Evolutionary conservation across 441 rosid genomes (phyloP).

Genomic region (Populus hybrid): DNA sequence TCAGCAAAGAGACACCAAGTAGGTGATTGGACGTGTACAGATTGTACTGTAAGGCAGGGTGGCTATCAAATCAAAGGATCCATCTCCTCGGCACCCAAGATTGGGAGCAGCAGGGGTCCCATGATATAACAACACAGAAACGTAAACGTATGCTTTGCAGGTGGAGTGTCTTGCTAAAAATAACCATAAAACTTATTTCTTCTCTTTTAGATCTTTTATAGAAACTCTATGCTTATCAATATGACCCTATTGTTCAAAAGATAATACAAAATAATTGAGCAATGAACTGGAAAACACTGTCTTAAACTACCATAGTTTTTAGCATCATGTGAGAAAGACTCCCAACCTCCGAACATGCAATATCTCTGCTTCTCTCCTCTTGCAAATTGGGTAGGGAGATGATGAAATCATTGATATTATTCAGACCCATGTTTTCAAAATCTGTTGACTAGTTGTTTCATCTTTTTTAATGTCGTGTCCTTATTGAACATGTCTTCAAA

Average conservation of each 20-base stretch:
- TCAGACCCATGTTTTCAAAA: background rate
- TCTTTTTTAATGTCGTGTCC: background rate
- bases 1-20: background rate
- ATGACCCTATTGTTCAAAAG: background rate
- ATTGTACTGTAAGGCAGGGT: background rate
- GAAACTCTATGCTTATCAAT: background rate
- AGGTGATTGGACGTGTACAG: background rate
- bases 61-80: background rate
- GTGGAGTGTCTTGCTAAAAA: background rate
- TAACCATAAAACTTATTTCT: too few relatives aligned
- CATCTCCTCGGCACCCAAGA: background rate
- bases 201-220: background rate
- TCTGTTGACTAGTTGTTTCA: conserved; percentile 14
- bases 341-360: conserved; percentile 19
- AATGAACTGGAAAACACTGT: background rate
- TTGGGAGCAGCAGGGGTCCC: background rate
- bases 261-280: background rate
- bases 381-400: conserved; percentile 6
- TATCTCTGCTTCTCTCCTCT: background rate
- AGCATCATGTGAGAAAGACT: conserved; percentile 20
- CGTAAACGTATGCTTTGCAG: background rate
- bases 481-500: background rate
- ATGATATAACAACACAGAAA: background rate
- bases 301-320: conserved; percentile 10
- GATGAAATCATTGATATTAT: conserved; percentile 3